These are phyloP conservation scores for Meyerozyma smithsonii DNA, from an alignment of 1,139 yeast species.

Conservation along the genomic window DNA sequence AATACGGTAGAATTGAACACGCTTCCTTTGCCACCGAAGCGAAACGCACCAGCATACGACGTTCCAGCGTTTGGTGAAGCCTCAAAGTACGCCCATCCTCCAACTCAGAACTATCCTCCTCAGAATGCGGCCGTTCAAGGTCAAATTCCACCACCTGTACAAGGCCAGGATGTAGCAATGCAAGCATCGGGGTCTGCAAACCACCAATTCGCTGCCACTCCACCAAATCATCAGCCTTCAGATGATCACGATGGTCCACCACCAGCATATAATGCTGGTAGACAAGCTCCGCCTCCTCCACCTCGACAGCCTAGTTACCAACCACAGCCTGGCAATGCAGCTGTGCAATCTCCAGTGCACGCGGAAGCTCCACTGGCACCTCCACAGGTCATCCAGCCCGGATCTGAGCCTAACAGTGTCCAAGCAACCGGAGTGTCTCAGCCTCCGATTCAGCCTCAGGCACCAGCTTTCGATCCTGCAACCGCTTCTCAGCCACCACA, in stretches of 20 bases:
- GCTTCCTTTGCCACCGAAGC: slow-evolving; percentile 2
- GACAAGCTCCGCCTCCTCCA: slow-evolving; percentile 6
- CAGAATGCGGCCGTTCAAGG: no score
- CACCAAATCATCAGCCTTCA: background rate
- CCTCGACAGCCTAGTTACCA: slow-evolving; percentile 4
- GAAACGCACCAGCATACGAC: background rate
- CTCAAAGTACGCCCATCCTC: slow-evolving; percentile 1
- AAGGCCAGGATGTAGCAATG: no score
- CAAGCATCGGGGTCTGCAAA: no score
- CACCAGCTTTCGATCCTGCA: background rate
- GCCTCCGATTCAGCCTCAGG: no score
- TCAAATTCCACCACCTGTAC: slow-evolving; percentile 7
- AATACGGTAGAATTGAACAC: background rate
- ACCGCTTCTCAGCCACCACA: no score
- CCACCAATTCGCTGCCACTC: no score
- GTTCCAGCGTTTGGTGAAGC: background rate
- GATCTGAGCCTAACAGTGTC: background rate
- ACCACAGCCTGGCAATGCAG: background rate
- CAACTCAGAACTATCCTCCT: background rate
- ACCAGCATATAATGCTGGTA: slow-evolving; percentile 5
- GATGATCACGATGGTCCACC: slow-evolving; percentile 1
- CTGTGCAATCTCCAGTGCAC: background rate
- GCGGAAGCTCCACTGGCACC: no score
- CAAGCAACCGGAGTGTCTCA: no score
- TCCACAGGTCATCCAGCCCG: no score